Base-by-base conservation (phyloP, 495 filamentous ascomycete genomes). In the Hypoxylon fragiforme region DNA sequence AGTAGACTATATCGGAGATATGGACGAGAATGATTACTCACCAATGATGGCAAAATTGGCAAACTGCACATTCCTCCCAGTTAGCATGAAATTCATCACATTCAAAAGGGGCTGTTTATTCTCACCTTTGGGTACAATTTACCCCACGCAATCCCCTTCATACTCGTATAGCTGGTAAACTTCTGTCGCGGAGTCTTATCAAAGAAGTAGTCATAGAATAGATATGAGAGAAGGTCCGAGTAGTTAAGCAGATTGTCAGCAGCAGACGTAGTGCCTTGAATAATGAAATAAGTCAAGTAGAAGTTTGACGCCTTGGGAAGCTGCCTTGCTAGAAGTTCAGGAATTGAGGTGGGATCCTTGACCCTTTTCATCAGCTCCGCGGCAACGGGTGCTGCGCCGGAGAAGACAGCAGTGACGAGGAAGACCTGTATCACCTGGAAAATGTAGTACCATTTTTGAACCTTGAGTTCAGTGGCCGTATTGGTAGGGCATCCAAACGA, bases 361-460 rank as follows among this genome's bases (percentile, higher is more conserved):
- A 88, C 74, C 54, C 92, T 84, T 1, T 77, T 30, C 5, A 66
- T 59, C 8, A 87, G 75, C 22, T 66, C 63, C 3, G 84, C 81
- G 0, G 85, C 76, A 6, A 90, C 87, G 2, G 86, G 82, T 1
- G 86, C 86, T 7, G 70, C 64, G 0, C 64, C 64, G 0, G 83
- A 87, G 6, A 87, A 79, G 14, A 95, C 62, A 0, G 91, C 95
- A 0, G 91, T 85, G 42, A 96, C 82, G 43, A 96, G 76, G 74
- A 96, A 96, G 7, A 95, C 90, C 68, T 96, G 91, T 15, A 94
- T 80, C 31, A 96, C 87, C 69, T 95, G 90, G 75, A 96, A 96
- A 19, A 79, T 77, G 64, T 95, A 96, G 70, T 90, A 95, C 52
- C 76, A 88, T 58, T 85, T 90, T 66, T 96, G 91, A 1, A 85